phyloP scores from a whole-genome alignment of 2,329 filamentous ascomycete species.

The Fusarium subglutinans region DNA sequence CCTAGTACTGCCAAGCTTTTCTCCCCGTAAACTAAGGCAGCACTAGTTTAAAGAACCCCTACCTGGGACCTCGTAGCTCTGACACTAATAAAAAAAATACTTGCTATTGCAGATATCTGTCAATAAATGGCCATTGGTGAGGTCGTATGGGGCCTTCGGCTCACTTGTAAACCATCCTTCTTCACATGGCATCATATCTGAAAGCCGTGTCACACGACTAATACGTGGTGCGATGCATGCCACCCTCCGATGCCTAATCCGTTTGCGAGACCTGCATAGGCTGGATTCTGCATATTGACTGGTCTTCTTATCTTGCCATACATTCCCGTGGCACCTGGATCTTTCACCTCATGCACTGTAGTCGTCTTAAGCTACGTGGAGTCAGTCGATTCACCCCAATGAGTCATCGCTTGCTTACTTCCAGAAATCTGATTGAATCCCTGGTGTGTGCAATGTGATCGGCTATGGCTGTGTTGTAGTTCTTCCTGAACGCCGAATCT shows the following conservation, averaged over 20 bases:
- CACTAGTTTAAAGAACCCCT: slow-evolving; percentile 25
- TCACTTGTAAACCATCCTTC: background rate
- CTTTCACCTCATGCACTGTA: slow-evolving; percentile 2
- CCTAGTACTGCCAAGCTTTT: slow-evolving; percentile 38
- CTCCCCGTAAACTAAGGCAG: slow-evolving; percentile 24
- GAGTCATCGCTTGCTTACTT: background rate
- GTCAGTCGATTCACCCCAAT: background rate
- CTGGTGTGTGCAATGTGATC: slow-evolving; percentile 15
- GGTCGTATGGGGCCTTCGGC: background rate
- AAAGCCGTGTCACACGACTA: background rate
- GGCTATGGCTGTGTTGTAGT: slow-evolving; percentile 1
- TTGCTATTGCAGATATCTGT: background rate
- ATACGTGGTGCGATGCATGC: slow-evolving; percentile 12
- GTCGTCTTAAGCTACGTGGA: background rate
- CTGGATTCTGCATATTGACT: background rate
- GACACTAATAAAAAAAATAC: slow-evolving; percentile 9
- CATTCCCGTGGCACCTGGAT: background rate
- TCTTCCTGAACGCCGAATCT: slow-evolving; percentile 40
- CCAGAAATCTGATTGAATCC: background rate
- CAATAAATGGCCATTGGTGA: background rate
- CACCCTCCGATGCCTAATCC: background rate
- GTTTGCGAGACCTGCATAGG: slow-evolving; percentile 11
- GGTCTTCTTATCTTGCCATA: slow-evolving; percentile 1
- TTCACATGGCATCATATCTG: background rate
- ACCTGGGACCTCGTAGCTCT: slow-evolving; percentile 11